Conservation (phyloP, 2,329 filamentous ascomycete species). For the Sporothrix curviconia region DNA sequence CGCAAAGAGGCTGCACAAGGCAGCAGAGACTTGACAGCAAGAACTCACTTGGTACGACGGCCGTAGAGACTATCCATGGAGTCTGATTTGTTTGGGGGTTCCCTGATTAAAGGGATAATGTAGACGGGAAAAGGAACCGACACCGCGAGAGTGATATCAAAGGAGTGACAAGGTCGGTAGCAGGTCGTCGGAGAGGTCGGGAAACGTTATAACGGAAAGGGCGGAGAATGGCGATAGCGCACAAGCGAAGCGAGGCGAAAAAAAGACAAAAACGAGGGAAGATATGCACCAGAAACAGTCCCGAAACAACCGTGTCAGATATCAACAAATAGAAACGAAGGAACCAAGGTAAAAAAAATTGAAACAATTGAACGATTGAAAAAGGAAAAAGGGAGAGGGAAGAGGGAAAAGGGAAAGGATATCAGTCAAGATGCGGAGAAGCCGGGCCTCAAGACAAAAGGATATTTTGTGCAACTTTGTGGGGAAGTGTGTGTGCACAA, state of each 20-base stretch:
- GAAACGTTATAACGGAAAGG: neutral
- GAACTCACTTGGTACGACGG: slow-evolving; percentile 74
- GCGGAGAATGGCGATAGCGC: no score
- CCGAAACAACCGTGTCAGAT: no score
- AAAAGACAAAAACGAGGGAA: no score
- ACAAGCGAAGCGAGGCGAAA: no score
- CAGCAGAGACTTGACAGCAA: slow-evolving; percentile 14
- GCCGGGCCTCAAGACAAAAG: neutral
- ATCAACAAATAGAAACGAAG: no score
- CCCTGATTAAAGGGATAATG: slow-evolving; percentile 10
- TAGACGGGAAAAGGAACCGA: slow-evolving; percentile 16
- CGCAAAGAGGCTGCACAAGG: slow-evolving; percentile 18
- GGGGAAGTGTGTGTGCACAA: neutral
- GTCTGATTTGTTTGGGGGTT: slow-evolving; percentile 24
- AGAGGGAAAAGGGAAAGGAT: neutral
- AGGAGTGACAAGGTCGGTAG: neutral
- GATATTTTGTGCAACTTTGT: neutral
- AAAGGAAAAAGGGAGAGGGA: neutral
- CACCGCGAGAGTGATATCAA: slow-evolving; percentile 2
- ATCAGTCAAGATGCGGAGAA: neutral
- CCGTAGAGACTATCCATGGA: slow-evolving; percentile 64
- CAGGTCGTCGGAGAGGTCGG: neutral
- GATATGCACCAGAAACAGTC: no score
- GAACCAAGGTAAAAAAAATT: no score
- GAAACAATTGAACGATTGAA: neutral